Percentiles rank a stretch among this genome's conserved stretches.
Conservation (phyloP, 2,329 filamentous ascomycete species). For the Fusarium pseudograminearum region DNA sequence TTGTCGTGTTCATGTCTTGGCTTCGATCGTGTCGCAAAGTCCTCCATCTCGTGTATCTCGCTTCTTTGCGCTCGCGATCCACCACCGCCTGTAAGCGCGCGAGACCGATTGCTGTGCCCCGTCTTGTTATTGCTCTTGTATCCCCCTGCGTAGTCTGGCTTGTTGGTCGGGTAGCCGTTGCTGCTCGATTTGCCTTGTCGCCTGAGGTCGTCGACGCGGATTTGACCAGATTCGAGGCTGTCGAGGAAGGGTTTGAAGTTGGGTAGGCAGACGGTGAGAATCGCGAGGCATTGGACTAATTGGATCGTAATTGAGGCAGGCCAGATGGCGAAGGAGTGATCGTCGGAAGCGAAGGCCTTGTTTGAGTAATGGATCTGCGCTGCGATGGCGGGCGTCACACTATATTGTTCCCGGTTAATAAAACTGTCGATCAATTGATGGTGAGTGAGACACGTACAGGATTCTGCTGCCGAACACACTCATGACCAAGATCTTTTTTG, state of each 20-base stretch:
- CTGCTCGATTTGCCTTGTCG: constrained; percentile 46
- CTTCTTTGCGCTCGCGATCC: constrained; percentile 20
- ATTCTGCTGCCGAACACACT: constrained; percentile 50
- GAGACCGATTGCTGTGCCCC: constrained; percentile 34
- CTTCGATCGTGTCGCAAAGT: constrained; percentile 5
- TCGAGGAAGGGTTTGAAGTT: constrained; percentile 50
- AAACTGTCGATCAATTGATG: not conserved
- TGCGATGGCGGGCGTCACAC: constrained; percentile 47
- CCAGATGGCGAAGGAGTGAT: constrained; percentile 45
- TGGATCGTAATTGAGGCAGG: constrained; percentile 41
- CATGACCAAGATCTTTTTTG: constrained; percentile 48
- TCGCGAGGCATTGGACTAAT: constrained; percentile 48
- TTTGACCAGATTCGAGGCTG: constrained; percentile 48
- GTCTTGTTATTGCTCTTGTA: constrained; percentile 44
- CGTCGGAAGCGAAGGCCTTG: constrained; percentile 39
- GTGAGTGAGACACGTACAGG: constrained; percentile 37
- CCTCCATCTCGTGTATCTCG: constrained; percentile 36
- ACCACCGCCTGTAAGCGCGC: not conserved
- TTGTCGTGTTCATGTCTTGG: constrained; percentile 7
- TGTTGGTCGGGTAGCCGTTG: constrained; percentile 41
- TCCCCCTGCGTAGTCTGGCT: constrained; percentile 34
- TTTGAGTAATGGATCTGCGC: constrained; percentile 46
- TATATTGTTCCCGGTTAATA: not conserved
- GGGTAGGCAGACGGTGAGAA: constrained; percentile 47
- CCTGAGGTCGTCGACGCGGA: constrained; percentile 47